A percentile compares a stretch with the other conserved stretches of the same genome.
These are phyloP conservation scores for Iris pallida DNA, from an alignment of 116 monocot species.

Conservation along the genomic window DNA sequence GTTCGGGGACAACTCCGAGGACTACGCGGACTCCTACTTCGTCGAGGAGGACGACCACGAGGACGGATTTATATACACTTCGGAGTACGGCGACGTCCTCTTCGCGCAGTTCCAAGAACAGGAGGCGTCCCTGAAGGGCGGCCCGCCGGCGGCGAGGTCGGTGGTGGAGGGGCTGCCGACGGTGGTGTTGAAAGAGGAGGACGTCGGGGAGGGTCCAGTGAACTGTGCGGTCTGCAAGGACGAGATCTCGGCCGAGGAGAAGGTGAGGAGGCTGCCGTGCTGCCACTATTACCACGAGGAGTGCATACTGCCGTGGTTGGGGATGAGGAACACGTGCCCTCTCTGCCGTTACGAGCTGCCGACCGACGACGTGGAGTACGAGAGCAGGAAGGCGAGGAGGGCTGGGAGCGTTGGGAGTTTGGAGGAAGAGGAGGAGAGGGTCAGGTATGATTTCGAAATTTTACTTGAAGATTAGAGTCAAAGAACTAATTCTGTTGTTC, in stretches of 20 bases:
- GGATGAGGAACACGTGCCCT: conserved; percentile 36
- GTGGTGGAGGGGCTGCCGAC: conserved; percentile 36
- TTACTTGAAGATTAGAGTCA: conserved; percentile 9
- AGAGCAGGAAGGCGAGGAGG: conserved; percentile 21
- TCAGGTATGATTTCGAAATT: conserved; percentile 28
- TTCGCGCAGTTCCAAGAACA: conserved; percentile 15
- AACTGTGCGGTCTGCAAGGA: conserved; percentile 40
- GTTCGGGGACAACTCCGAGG: neutral
- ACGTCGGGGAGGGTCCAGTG: conserved; percentile 6
- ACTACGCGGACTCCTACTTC: neutral
- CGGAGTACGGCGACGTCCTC: conserved; percentile 13
- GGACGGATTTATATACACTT: conserved; percentile 21
- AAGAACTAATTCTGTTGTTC: neutral
- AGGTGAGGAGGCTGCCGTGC: conserved; percentile 36
- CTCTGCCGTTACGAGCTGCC: conserved; percentile 38
- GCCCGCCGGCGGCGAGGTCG: conserved; percentile 30
- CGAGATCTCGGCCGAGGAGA: conserved; percentile 20
- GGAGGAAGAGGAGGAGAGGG: neutral
- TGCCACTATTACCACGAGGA: conserved; percentile 31
- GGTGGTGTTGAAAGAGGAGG: conserved; percentile 17
- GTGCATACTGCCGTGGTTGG: conserved; percentile 40
- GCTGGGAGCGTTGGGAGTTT: neutral
- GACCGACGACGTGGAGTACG: conserved; percentile 25
- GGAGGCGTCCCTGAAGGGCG: conserved; percentile 5
- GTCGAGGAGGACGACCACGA: conserved; percentile 19